Evolutionary conservation across 2,329 filamentous ascomycete species (phyloP).

Genomic region (Dactylonectria estremocensis): DNA sequence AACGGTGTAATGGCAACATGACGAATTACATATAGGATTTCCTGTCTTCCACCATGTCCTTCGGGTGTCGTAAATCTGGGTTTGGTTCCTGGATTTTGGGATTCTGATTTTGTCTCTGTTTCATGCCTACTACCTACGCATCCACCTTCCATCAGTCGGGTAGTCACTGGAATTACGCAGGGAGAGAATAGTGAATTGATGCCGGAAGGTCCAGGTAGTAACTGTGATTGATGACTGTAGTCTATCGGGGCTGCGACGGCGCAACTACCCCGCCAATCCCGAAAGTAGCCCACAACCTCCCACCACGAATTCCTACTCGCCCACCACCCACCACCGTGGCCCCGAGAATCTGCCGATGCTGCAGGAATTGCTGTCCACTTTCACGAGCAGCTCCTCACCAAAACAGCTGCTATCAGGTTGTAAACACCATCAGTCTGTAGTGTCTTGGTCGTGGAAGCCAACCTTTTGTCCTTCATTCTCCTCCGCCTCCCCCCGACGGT

Average conservation of each 20-base stretch:
- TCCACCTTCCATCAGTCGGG: too few species aligned
- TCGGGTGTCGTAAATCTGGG: too few species aligned
- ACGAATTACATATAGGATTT: too few species aligned
- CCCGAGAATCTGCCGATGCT: slow-evolving; percentile 51
- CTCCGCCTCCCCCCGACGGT: slow-evolving; percentile 27
- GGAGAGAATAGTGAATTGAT: too few species aligned
- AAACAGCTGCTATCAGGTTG: slow-evolving; percentile 28
- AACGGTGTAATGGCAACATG: too few species aligned
- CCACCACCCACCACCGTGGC: slow-evolving; percentile 31
- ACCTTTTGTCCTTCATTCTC: slow-evolving; percentile 38
- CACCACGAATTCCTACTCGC: neutral
- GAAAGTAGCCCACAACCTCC: slow-evolving; percentile 33
- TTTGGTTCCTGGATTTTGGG: too few species aligned
- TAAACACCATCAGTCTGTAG: slow-evolving; percentile 34
- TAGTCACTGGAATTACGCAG: too few species aligned
- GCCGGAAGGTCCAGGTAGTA: too few species aligned
- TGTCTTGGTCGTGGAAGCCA: slow-evolving; percentile 45
- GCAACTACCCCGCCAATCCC: slow-evolving; percentile 39
- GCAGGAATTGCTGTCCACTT: slow-evolving; percentile 49
- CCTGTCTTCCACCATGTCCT: too few species aligned
- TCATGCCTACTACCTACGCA: too few species aligned
- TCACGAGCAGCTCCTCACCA: slow-evolving; percentile 22
- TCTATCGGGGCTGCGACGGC: slow-evolving; percentile 14
- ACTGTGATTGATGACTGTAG: neutral
- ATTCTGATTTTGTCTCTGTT: too few species aligned